Evolutionary conservation across 805 yeast genomes (phyloP).

Genomic region (Scheffersomyces ergatensis): DNA sequence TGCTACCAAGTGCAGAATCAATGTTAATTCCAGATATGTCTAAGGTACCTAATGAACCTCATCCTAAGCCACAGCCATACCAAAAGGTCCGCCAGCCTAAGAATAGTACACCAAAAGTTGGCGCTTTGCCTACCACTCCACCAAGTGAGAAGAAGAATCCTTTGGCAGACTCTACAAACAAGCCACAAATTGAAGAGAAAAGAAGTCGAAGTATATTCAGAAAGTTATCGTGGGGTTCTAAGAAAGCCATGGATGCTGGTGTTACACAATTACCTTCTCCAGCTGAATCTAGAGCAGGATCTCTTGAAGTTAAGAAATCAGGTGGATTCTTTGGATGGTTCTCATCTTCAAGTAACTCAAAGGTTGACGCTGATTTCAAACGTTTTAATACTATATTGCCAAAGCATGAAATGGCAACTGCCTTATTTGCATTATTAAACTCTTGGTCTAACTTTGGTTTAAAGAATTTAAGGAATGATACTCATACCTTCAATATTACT

Average conservation of each 20-base stretch:
- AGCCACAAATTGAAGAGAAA: constrained; percentile 20
- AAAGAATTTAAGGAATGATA: constrained; percentile 49
- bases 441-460: constrained; percentile 75
- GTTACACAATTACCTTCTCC: constrained; percentile 32
- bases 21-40: constrained; percentile 31
- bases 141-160: constrained; percentile 21
- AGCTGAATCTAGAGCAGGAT: constrained; percentile 25
- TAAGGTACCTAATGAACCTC: constrained; percentile 5
- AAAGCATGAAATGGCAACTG: constrained; percentile 59
- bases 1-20: constrained; percentile 32
- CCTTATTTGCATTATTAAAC: constrained; percentile 56
- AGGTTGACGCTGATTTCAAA: constrained; percentile 25
- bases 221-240: constrained; percentile 50
- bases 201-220: constrained; percentile 43
- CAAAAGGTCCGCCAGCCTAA: constrained; percentile 20
- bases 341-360: constrained; percentile 25
- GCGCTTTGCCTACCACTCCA: constrained; percentile 17
- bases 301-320: constrained; percentile 24
- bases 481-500: constrained; percentile 43
- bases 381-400: constrained; percentile 40
- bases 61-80: constrained; percentile 13
- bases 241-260: constrained; percentile 32
- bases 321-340: constrained; percentile 42
- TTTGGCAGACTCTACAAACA: constrained; percentile 33
- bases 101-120: constrained; percentile 9